Conservation (phyloP, 768 basidiomycete species). For the Thelephora ganbajun region DNA sequence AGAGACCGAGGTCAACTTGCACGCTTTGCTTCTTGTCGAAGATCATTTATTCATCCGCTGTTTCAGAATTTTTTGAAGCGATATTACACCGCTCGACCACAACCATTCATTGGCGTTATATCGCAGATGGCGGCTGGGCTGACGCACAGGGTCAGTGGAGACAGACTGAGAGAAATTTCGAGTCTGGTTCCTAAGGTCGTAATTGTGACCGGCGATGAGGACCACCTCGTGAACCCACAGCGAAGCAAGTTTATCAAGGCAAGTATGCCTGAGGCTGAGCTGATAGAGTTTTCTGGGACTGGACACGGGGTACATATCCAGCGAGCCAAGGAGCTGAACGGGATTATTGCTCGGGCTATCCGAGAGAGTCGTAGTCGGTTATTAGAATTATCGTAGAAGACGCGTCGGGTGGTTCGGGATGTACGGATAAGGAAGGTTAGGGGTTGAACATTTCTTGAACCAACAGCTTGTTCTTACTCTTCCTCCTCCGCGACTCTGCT, state of each 20-base stretch:
- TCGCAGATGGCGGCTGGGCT: slow-evolving; percentile 62
- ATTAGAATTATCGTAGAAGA: too few species aligned
- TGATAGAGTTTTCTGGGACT: slow-evolving; percentile 40
- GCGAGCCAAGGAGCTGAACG: slow-evolving; percentile 33
- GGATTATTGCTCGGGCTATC: slow-evolving; percentile 40
- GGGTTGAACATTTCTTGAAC: too few species aligned
- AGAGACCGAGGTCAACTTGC: slow-evolving; percentile 32
- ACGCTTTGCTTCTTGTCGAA: not conserved
- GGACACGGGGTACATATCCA: slow-evolving; percentile 55
- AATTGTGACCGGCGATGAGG: slow-evolving; percentile 56
- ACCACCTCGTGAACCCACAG: slow-evolving; percentile 37
- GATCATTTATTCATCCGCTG: not conserved
- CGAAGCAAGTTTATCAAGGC: slow-evolving; percentile 40
- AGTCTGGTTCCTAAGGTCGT: slow-evolving; percentile 47
- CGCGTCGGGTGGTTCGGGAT: too few species aligned
- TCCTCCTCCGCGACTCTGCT: slow-evolving; percentile 4
- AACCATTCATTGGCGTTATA: slow-evolving; percentile 43
- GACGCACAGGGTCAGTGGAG: slow-evolving; percentile 39
- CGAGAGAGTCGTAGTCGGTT: slow-evolving; percentile 26
- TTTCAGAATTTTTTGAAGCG: slow-evolving; percentile 32
- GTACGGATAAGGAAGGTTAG: too few species aligned
- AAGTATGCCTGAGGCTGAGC: slow-evolving; percentile 42
- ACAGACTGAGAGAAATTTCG: slow-evolving; percentile 22
- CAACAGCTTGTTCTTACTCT: not conserved
- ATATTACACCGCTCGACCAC: slow-evolving; percentile 38